A percentile compares a stretch with the other conserved stretches of the same genome.
These are phyloP conservation scores for Didymella exigua DNA, from an alignment of 2,329 filamentous ascomycete genomes.

Conservation along the genomic window DNA sequence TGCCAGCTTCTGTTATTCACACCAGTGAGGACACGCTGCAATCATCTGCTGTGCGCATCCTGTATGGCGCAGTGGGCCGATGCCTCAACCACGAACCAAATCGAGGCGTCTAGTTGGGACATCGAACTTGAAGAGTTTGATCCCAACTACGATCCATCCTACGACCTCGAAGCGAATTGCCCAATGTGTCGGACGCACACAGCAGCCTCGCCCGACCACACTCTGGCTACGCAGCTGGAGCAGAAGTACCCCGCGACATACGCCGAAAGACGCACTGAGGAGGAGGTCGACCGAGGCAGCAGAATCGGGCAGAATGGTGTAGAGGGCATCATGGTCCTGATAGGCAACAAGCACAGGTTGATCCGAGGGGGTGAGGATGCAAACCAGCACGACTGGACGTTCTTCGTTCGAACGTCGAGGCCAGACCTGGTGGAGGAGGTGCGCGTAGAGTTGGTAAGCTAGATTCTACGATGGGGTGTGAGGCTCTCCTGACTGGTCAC, in stretches of 20 bases:
- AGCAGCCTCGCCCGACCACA: conserved; percentile 38
- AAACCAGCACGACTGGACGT: conserved; percentile 54
- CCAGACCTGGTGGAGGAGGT: conserved; percentile 54
- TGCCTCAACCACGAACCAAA: conserved; percentile 43
- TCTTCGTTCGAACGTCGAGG: conserved; percentile 53
- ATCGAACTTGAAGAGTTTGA: conserved; percentile 50
- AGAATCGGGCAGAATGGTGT: conserved; percentile 34
- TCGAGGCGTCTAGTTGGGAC: conserved; percentile 47
- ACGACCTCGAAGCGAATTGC: conserved; percentile 50
- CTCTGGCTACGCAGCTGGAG: conserved; percentile 36
- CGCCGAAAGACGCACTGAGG: conserved; percentile 44
- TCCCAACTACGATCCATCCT: conserved; percentile 35
- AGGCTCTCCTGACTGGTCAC: not conserved
- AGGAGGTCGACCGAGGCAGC: conserved; percentile 34
- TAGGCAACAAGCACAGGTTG: conserved; percentile 51
- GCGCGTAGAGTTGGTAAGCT: conserved; percentile 42
- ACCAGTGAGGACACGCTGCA: conserved; percentile 52
- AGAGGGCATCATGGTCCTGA: conserved; percentile 51
- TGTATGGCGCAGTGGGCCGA: conserved; percentile 57
- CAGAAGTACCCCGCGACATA: conserved; percentile 47
- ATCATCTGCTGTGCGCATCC: conserved; percentile 52
- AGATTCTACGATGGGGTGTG: not conserved
- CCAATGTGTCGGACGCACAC: conserved; percentile 55
- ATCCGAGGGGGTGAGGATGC: conserved; percentile 26
- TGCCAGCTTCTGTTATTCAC: conserved; percentile 52